Evolutionary conservation across 1,284 basidiomycete genomes (phyloP).

Genomic region (Peniophora sp.): DNA sequence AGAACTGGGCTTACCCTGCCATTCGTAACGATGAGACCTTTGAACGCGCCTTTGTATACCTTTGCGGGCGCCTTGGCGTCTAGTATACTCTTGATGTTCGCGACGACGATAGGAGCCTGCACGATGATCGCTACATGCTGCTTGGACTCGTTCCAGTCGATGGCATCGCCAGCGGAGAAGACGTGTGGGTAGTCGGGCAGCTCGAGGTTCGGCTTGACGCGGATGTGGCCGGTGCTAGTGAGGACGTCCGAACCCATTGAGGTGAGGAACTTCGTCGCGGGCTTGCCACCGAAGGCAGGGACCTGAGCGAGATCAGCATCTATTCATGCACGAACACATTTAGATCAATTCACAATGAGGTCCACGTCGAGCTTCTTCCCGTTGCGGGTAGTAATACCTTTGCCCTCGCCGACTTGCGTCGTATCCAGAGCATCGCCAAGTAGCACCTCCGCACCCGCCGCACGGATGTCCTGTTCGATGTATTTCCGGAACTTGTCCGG

Average conservation of each 20-base stretch:
- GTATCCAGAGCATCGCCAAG: constrained; percentile 49
- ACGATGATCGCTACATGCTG: too few relatives aligned
- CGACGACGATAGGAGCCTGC: neutral
- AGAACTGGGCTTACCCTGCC: too few relatives aligned
- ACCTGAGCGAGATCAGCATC: constrained; percentile 25
- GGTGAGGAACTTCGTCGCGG: constrained; percentile 42
- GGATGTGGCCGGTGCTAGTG: constrained; percentile 33
- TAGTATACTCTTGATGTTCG: neutral
- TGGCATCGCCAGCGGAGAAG: neutral
- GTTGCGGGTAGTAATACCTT: constrained; percentile 42
- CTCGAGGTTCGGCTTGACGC: constrained; percentile 47
- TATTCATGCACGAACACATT: constrained; percentile 15
- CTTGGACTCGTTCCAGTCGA: too few relatives aligned
- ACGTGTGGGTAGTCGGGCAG: constrained; percentile 28
- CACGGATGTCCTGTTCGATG: constrained; percentile 31
- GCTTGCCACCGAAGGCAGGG: constrained; percentile 36
- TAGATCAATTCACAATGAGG: too few relatives aligned
- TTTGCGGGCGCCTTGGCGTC: neutral
- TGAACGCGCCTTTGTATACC: neutral
- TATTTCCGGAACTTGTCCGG: constrained; percentile 46
- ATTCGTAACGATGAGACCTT: neutral
- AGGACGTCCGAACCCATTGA: constrained; percentile 35
- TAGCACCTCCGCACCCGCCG: constrained; percentile 43
- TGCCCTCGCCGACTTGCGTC: constrained; percentile 18
- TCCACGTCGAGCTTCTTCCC: constrained; percentile 49